Evolutionary conservation across 192 early-diverging fungal species (phyloP).

Genomic region (Dissophora globulifera): DNA sequence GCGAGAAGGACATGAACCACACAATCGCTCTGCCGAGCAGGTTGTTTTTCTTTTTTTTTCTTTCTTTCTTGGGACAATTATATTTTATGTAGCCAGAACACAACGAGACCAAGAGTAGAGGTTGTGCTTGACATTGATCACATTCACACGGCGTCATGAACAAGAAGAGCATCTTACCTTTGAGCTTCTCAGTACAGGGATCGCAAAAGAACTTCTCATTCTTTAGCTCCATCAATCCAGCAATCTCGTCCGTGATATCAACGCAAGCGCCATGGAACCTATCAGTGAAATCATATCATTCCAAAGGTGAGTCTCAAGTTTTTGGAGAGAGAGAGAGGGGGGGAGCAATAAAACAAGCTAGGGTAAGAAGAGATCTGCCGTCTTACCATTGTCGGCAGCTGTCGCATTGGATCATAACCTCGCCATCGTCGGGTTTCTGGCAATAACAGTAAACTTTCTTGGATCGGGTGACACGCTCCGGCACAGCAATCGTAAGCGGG

Average conservation of each 20-base stretch:
- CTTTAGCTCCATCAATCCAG: conserved; percentile 56
- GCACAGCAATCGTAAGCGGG: too few relatives aligned
- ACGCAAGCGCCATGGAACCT: conserved; percentile 75
- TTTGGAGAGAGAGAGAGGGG: too few relatives aligned
- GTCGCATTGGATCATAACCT: conserved; percentile 84
- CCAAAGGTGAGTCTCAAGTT: not conserved
- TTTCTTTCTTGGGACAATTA: conserved; percentile 12
- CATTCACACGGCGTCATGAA: not conserved
- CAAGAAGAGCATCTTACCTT: conserved; percentile 41
- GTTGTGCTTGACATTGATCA: too few relatives aligned
- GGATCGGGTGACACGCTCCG: conserved; percentile 35
- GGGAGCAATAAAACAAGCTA: too few relatives aligned
- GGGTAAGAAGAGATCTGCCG: too few relatives aligned
- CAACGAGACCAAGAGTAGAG: not conserved
- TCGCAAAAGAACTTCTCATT: conserved; percentile 53
- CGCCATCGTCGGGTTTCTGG: conserved; percentile 71
- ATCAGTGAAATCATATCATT: not conserved
- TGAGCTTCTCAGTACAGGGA: conserved; percentile 36
- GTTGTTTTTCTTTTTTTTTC: too few relatives aligned
- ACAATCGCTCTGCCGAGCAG: too few relatives aligned
- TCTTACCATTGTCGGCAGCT: conserved; percentile 81
- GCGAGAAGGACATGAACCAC: too few relatives aligned
- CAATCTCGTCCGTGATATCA: conserved; percentile 64
- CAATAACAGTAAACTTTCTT: conserved; percentile 79
- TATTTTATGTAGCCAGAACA: conserved; percentile 23